A percentile compares a stretch with the other conserved stretches of the same genome.
Conservation (phyloP, 139 green algal genomes). For the Chlorella vulgaris region DNA sequence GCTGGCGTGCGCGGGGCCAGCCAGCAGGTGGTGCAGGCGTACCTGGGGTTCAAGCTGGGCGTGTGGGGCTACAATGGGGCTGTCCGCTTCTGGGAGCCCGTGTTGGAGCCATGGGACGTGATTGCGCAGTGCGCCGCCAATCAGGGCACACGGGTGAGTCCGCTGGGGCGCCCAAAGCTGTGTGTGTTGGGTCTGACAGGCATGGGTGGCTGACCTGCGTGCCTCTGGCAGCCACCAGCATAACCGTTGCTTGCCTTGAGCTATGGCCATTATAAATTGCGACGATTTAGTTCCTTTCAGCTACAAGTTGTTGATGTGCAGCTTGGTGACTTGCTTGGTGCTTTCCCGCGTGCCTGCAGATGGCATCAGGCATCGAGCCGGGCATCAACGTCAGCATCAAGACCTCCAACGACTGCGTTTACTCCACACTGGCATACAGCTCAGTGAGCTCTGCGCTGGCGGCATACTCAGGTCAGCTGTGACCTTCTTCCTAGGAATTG, state of each 20-base stretch:
- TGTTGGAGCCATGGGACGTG: constrained; percentile 85
- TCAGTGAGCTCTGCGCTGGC: constrained; percentile 50
- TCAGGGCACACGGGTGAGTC: constrained; percentile 23
- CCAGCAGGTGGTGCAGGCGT: constrained; percentile 46
- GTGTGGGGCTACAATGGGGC: constrained; percentile 71
- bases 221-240: no score
- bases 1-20: constrained; percentile 44
- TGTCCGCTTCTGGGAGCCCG: constrained; percentile 79
- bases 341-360: no score
- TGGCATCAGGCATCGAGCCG: constrained; percentile 45
- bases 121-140: constrained; percentile 68
- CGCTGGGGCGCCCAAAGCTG: no score
- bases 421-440: constrained; percentile 60
- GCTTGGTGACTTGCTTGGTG: no score
- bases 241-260: no score
- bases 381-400: constrained; percentile 57
- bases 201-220: no score
- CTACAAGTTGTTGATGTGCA: no score
- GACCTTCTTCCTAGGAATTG: no score
- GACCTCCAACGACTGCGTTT: constrained; percentile 56
- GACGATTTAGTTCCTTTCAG: no score
- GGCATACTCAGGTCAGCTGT: constrained; percentile 26
- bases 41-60: constrained; percentile 48
- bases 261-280: no score
- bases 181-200: no score